A percentile compares a stretch with the other conserved stretches of the same genome.
Evolutionary conservation across 345 rosid species (phyloP).

Genomic region (Eucalyptus grandis): DNA sequence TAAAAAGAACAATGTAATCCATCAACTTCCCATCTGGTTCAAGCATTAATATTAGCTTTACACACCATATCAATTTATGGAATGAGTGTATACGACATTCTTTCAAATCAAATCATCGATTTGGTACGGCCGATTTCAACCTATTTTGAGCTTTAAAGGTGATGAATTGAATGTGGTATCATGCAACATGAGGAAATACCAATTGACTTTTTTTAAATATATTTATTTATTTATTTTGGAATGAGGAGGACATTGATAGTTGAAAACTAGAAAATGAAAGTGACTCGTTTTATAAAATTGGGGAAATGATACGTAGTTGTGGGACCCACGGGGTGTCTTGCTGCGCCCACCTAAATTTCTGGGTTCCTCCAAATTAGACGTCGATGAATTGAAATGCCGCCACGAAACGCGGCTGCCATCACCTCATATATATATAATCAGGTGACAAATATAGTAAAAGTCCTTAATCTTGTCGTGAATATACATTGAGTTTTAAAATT

Average conservation of each 20-base stretch:
- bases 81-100: not conserved
- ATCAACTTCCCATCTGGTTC: rapidly evolving
- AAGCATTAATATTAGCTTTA: not conserved
- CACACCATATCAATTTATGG: too few species aligned
- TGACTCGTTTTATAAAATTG: not conserved
- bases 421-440: too few species aligned
- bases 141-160: too few species aligned
- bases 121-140: rapidly evolving
- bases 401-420: not conserved
- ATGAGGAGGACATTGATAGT: not conserved
- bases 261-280: not conserved
- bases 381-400: not conserved
- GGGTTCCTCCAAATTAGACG: not conserved
- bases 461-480: rapidly evolving
- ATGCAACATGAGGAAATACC: not conserved
- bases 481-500: rapidly evolving
- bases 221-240: not conserved
- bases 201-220: not conserved
- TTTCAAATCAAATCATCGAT: not conserved
- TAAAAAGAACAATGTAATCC: not conserved
- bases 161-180: not conserved
- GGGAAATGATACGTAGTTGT: not conserved
- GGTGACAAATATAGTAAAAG: not conserved
- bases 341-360: not conserved
- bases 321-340: not conserved